Conservation (phyloP, 1,284 basidiomycete genomes). For the Cryptococcus sp. region DNA sequence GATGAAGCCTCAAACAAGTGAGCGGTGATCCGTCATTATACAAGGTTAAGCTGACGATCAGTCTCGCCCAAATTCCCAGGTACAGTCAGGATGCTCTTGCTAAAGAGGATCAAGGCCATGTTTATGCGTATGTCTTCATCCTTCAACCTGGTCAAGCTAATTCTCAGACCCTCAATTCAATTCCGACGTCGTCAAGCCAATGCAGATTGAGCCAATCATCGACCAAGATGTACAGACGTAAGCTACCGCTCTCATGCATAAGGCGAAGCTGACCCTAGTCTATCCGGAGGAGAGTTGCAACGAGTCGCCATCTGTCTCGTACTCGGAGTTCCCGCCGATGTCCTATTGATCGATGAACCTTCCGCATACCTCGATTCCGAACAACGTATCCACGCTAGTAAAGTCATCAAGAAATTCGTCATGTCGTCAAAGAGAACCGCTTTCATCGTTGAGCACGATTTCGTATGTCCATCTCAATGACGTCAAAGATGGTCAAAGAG, state of each 20-base stretch:
- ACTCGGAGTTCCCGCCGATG: conserved; percentile 68
- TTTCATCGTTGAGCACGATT: conserved; percentile 97
- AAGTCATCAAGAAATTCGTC: conserved; percentile 96
- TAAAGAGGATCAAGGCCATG: conserved; percentile 87
- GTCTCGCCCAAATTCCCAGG: conserved; percentile 95
- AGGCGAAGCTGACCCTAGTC: conserved; percentile 20
- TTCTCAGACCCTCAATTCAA: conserved; percentile 79
- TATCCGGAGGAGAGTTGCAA: conserved; percentile 95
- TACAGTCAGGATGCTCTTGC: conserved; percentile 81
- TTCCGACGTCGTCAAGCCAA: conserved; percentile 91
- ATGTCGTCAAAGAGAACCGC: conserved; percentile 93
- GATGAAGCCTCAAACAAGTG: conserved; percentile 75
- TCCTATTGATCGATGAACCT: conserved; percentile 70
- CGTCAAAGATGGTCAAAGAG: not conserved
- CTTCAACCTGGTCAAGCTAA: conserved; percentile 2
- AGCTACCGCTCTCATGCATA: conserved; percentile 7
- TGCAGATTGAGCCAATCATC: conserved; percentile 83
- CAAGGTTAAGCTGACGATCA: conserved; percentile 8
- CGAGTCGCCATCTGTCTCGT: conserved; percentile 90
- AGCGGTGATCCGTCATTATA: conserved; percentile 7
- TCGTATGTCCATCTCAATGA: conserved; percentile 50
- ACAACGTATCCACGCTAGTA: conserved; percentile 93
- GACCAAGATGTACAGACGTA: conserved; percentile 91
- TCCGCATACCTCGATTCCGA: conserved; percentile 77
- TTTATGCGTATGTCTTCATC: conserved; percentile 63